A percentile compares a stretch with the other conserved stretches of the same genome.
Conservation (phyloP, 495 filamentous ascomycete species). For the Darksidea phi region DNA sequence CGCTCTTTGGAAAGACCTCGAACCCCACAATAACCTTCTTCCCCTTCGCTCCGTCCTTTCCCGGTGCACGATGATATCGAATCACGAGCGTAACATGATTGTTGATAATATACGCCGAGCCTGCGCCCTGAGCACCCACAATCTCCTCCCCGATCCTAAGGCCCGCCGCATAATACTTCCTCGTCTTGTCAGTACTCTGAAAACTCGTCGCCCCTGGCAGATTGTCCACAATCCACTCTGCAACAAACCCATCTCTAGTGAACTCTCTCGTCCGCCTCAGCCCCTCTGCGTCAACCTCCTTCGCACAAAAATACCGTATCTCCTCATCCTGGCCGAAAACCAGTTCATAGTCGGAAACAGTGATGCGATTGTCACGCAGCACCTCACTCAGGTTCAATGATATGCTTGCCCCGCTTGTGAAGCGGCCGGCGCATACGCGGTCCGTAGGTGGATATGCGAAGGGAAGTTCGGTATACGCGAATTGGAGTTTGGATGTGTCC, state of each 20-base stretch:
- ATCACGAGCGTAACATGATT: conserved; percentile 91
- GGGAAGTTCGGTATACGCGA: conserved; percentile 89
- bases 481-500: conserved; percentile 87
- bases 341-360: conserved; percentile 83
- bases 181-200: conserved; percentile 81
- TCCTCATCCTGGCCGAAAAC: conserved; percentile 76
- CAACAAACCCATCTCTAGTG: conserved; percentile 80
- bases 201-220: conserved; percentile 91
- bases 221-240: conserved; percentile 96
- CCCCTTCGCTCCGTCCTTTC: conserved; percentile 62
- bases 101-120: conserved; percentile 75
- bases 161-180: conserved; percentile 92
- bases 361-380: conserved; percentile 85
- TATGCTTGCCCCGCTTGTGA: conserved; percentile 77
- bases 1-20: conserved; percentile 88
- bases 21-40: conserved; percentile 88
- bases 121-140: conserved; percentile 57
- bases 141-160: conserved; percentile 89
- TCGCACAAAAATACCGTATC: conserved; percentile 73
- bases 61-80: conserved; percentile 74
- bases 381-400: conserved; percentile 92
- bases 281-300: conserved; percentile 61
- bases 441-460: conserved; percentile 86
- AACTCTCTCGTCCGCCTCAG: conserved; percentile 71
- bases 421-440: conserved; percentile 63